A percentile compares a stretch with the other conserved stretches of the same genome.
Conservation (phyloP, 2,329 filamentous ascomycete species). For the Pseudocercospora pini-densiflorae region DNA sequence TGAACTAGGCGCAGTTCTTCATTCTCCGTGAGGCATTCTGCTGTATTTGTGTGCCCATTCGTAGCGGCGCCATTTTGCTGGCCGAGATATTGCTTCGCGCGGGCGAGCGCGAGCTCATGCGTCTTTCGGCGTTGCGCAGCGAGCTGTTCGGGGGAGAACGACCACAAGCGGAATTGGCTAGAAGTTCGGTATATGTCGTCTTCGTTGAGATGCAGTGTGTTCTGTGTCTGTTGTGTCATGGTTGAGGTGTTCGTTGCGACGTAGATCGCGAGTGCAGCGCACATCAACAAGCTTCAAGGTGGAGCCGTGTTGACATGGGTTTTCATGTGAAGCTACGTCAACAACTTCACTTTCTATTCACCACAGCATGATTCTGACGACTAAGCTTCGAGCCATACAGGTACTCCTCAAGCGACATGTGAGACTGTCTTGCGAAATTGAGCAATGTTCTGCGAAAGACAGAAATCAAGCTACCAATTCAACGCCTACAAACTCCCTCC, state of each 20-base stretch:
- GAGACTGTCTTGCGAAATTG: no score
- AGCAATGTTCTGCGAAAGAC: no score
- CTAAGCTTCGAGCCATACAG: no score
- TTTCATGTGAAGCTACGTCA: neutral
- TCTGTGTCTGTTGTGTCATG: neutral
- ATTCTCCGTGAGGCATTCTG: constrained; percentile 80
- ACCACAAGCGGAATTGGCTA: constrained; percentile 91
- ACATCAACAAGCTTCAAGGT: constrained; percentile 2
- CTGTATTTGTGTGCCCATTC: constrained; percentile 50
- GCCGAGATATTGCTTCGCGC: constrained; percentile 57
- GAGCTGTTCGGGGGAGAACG: constrained; percentile 77
- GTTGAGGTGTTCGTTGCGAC: neutral
- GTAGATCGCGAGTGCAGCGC: neutral
- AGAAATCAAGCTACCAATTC: no score
- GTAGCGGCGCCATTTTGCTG: constrained; percentile 42
- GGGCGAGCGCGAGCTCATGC: constrained; percentile 76
- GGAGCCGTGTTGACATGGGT: neutral
- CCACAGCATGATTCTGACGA: no score
- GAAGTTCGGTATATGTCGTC: constrained; percentile 90
- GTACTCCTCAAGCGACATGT: no score
- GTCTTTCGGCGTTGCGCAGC: constrained; percentile 74
- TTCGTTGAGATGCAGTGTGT: constrained; percentile 65
- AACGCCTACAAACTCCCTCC: no score
- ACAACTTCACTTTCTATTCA: neutral
- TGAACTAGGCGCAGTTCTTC: constrained; percentile 84